Base-by-base conservation (phyloP, 163 green algal genomes). In the Scenedesmus sp. region DNA sequence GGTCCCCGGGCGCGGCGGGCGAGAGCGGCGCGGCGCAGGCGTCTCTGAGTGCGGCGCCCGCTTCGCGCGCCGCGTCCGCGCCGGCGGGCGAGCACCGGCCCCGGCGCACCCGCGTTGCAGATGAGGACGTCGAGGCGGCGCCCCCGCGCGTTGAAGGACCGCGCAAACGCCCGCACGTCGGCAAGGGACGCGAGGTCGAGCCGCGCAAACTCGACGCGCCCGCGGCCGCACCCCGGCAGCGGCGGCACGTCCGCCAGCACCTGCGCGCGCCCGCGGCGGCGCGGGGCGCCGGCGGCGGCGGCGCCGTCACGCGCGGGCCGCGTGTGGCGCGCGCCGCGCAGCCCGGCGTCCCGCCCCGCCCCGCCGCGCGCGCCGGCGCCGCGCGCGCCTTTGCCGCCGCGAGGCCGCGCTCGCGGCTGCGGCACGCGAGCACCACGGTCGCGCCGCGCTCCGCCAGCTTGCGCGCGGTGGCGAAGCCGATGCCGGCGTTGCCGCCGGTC, bases 401-500 rank as follows among this genome's bases (percentile, higher is more conserved):
- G 26, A 65, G 34, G 14, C 80, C 87, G 3, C 80, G 69, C 48
- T 82, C 53, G n/a, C 71, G 57, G 39, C 72, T 87, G 34, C 87
- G 62, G 82, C 89, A 94, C 5, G 89, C 90, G 28, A 94, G 44
- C 17, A 95, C 79, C 10, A 95, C 90, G 17, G 87, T 81, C 1
- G 81, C 88, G 24, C 90, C 90, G 3, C 83, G 77, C 3, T 63
- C 36, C 4, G 85, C 90, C 60, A 94, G 75, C 42, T 87, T 76
- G 36, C 83, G 62, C 0, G 88, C 83, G 22, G 87, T 94, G 47
- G 85, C 82, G 10, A 87, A 72, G n/a, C 90, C 90, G 20, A 94
- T 85, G 28, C 90, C 90, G 26, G 88, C 83, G 80, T 93, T 94
- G 33, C 70, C 88, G n/a, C 90, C 90, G 3, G 90, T 94, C 13